A percentile compares a stretch with the other conserved stretches of the same genome.
These are phyloP conservation scores for Blastobotrys buckinghamii DNA, from an alignment of 1,139 yeast species.

Conservation along the genomic window DNA sequence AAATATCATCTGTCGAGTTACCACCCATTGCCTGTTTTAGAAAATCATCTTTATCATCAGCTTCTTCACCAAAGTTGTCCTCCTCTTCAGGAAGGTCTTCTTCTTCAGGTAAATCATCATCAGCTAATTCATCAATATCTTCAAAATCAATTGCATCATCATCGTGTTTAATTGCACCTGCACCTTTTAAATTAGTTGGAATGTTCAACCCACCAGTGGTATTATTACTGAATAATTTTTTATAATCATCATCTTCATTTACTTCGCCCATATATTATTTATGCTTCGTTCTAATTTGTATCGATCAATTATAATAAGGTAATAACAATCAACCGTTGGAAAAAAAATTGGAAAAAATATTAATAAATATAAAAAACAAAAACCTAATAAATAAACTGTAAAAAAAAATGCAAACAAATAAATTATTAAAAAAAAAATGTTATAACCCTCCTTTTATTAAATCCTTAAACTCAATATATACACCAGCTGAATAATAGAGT, in stretches of 20 bases:
- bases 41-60: slow-evolving; percentile 32
- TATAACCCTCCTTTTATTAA: too few relatives aligned
- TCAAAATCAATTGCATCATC: slow-evolving; percentile 95
- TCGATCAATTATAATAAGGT: too few relatives aligned
- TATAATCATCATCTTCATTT: slow-evolving; percentile 17
- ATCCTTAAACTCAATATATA: too few relatives aligned
- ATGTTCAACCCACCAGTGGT: slow-evolving; percentile 13
- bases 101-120: slow-evolving; percentile 58
- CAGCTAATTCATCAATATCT: slow-evolving; percentile 92
- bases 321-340: too few relatives aligned
- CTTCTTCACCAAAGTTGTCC: slow-evolving; percentile 23
- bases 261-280: not conserved
- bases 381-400: too few relatives aligned
- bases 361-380: too few relatives aligned
- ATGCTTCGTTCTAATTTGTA: not conserved
- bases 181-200: slow-evolving; percentile 28
- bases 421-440: too few relatives aligned
- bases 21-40: not conserved
- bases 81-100: slow-evolving; percentile 28
- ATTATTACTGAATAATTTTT: slow-evolving; percentile 14
- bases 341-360: too few relatives aligned
- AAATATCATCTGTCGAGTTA: slow-evolving; percentile 20
- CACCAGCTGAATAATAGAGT: too few relatives aligned
- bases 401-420: too few relatives aligned
- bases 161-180: slow-evolving; percentile 54